Base-by-base conservation (phyloP, 2,329 filamentous ascomycete species). In the Amesomyces nigricolor region DNA sequence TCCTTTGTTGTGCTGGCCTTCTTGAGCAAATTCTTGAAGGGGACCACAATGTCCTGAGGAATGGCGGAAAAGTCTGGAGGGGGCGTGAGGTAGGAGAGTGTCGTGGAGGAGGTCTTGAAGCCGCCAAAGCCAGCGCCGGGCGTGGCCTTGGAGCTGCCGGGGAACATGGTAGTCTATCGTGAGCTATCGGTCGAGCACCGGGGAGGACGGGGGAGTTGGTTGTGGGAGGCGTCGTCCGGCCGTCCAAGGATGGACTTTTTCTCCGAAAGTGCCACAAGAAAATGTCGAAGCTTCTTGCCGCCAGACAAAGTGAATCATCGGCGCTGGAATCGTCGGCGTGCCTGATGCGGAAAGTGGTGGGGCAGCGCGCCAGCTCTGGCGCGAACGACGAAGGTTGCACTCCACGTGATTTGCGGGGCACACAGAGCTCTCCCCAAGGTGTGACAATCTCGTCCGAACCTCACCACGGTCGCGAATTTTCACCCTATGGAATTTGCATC, bases 11-110 rank as follows among this genome's bases (percentile, higher is more conserved):
- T 95, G 65, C 86, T 87, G 73, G 96, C 92, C 72, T 94, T 95
- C 74, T 97, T 99, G 49, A 86, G 79, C 3, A 96, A 73, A 64
- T 95, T 96, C 72, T 96, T 95, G 74, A 96, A 89, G n/a, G 86
- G 83, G 13, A 97, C 91, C 38, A 92, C 83, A 38, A 92, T 78
- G 66, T 94, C 88, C 64, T 96, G 86, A 44, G 85, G 87, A 57
- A 99, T 83, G 43, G 75, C 75, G 35, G 85, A 83, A 62, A 96
- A 82, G 65, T 96, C 87, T 47, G 89, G 88, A 9, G 90, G 89
- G 65, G 95, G 91, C 51, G 88, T 79, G 51, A 97, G 82, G 73
- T 96, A 96, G 44, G 91, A 96, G 39, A 99, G 78, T 6, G 76
- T 76, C 62, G 73, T 79, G 16, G 72, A 67, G 4, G 72, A 61